Conservation (phyloP, 306 rosid genomes). For the Mucuna pruriens region DNA sequence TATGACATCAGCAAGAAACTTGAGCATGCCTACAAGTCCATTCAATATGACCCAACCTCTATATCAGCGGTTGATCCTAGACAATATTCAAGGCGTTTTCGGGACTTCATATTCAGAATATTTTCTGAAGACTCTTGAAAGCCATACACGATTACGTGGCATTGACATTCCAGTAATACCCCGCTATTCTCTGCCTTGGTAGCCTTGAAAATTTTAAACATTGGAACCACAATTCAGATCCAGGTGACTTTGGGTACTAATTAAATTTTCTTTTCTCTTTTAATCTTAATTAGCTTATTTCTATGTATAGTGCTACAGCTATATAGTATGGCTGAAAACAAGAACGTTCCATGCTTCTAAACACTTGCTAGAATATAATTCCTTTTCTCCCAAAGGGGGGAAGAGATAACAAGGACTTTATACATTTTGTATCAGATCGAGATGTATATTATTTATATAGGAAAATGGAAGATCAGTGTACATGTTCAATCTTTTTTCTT, state of each 20-base stretch:
- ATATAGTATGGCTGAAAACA: constrained; percentile 25
- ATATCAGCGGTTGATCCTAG: constrained; percentile 93
- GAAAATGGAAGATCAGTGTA: constrained; percentile 31
- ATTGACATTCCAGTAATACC: not conserved
- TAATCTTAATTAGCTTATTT: constrained; percentile 14
- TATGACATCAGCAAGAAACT: constrained; percentile 89
- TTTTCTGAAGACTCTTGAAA: constrained; percentile 63
- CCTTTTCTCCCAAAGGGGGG: not conserved
- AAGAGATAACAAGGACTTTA: not conserved
- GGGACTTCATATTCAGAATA: constrained; percentile 74
- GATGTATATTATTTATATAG: constrained; percentile 39
- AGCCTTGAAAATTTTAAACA: not conserved
- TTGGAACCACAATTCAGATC: not conserved
- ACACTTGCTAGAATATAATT: constrained; percentile 18
- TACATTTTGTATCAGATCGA: constrained; percentile 21
- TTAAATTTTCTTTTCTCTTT: constrained; percentile 16
- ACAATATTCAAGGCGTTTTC: constrained; percentile 91
- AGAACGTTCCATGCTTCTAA: not conserved
- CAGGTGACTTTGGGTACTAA: not conserved
- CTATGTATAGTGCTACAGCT: constrained; percentile 5
- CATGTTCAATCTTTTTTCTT: not conserved
- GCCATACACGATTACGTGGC: not conserved
- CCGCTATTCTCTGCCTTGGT: not conserved
- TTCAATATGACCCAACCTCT: constrained; percentile 80
- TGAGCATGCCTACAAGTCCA: constrained; percentile 89